A percentile compares a stretch with the other conserved stretches of the same genome.
Conservation (phyloP, 2,329 filamentous ascomycete species). For the Cercospora sp. region DNA sequence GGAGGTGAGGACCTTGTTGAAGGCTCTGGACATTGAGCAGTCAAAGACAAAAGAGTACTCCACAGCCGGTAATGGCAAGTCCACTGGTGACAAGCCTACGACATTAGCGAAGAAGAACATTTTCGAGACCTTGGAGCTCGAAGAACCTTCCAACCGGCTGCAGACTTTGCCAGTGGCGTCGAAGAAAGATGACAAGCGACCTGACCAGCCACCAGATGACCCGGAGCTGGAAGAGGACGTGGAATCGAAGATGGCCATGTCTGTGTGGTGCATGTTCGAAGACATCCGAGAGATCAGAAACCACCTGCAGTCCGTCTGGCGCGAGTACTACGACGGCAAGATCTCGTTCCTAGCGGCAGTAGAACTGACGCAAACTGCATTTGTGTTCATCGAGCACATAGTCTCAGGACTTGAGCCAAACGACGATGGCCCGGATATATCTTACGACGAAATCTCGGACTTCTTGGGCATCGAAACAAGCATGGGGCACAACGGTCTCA, state of each 20-base stretch:
- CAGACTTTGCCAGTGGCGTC: background rate
- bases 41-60: background rate
- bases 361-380: background rate
- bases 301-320: background rate
- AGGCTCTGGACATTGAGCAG: background rate
- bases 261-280: slow-evolving; percentile 3
- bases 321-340: background rate
- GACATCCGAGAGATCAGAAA: background rate
- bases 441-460: background rate
- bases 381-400: background rate
- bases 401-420: background rate
- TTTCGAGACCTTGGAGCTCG: background rate
- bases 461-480: background rate
- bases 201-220: background rate
- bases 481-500: background rate
- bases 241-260: background rate
- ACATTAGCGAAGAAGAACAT: background rate
- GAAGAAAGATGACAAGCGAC: background rate
- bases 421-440: background rate
- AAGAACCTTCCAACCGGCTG: background rate
- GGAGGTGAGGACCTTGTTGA: background rate
- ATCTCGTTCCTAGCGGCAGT: background rate
- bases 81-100: background rate
- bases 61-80: background rate
- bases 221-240: background rate